These are phyloP conservation scores for Pinguiococcus pyrenoidosus DNA, from an alignment of 108 stramenopile genomes.

Conservation along the genomic window DNA sequence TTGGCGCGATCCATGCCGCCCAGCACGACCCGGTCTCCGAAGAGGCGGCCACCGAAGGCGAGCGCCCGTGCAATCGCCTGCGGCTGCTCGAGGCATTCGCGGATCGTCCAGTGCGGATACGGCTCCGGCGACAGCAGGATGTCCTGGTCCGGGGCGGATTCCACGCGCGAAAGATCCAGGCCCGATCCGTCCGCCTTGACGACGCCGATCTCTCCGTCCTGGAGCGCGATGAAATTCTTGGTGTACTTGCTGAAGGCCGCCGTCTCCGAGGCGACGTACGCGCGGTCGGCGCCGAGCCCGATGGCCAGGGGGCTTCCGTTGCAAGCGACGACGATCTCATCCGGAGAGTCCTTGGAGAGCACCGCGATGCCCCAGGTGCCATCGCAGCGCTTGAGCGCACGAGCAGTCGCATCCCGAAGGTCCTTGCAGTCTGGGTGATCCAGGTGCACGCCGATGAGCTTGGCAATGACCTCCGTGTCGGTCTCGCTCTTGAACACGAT, in stretches of 20 bases:
- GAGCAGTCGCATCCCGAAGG: conserved; percentile 56
- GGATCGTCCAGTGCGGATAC: conserved; percentile 85
- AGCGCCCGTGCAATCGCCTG: conserved; percentile 83
- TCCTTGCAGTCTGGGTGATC: conserved; percentile 20
- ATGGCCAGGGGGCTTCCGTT: conserved; percentile 85
- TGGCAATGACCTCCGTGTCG: conserved; percentile 97
- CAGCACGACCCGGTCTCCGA: conserved; percentile 21
- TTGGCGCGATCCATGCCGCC: conserved; percentile 65
- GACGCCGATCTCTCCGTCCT: conserved; percentile 95
- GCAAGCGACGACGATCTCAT: conserved; percentile 87
- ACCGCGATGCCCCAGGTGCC: conserved; percentile 88
- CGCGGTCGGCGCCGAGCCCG: conserved; percentile 77
- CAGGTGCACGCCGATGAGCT: conserved; percentile 69
- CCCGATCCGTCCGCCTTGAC: conserved; percentile 73
- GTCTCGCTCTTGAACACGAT: conserved; percentile 78
- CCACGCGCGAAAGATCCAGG: conserved; percentile 68
- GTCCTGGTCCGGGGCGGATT: conserved; percentile 39
- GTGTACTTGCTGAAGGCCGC: conserved; percentile 95
- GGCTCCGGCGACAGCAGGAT: conserved; percentile 80
- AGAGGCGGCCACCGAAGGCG: conserved; percentile 64
- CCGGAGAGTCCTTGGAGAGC: conserved; percentile 49
- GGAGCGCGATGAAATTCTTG: conserved; percentile 93
- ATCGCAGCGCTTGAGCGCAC: conserved; percentile 67
- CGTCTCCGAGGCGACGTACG: conserved; percentile 89
- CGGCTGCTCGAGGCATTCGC: conserved; percentile 73